These are phyloP conservation scores for Sphaceloma murrayae DNA, from an alignment of 2,329 filamentous ascomycete genomes.

Conservation along the genomic window DNA sequence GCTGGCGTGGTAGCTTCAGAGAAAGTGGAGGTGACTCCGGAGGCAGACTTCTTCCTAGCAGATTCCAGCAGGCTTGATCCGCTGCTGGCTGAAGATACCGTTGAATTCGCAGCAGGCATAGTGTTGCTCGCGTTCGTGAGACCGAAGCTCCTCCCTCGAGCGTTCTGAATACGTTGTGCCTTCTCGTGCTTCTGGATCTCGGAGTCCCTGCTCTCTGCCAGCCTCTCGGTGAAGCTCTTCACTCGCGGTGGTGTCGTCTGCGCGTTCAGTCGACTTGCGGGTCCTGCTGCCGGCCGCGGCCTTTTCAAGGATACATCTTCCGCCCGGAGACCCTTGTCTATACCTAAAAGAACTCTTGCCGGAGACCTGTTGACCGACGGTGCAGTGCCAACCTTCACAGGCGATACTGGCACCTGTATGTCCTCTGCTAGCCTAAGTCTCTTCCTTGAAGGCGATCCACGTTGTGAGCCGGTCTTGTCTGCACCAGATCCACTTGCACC, in stretches of 20 bases:
- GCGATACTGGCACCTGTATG: constrained; percentile 71
- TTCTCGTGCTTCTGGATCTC: constrained; percentile 37
- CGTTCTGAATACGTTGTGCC: constrained; percentile 34
- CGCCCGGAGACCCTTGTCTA: constrained; percentile 76
- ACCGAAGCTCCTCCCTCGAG: constrained; percentile 31
- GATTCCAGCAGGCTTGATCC: constrained; percentile 3
- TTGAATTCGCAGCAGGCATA: neutral
- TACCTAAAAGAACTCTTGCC: constrained; percentile 68
- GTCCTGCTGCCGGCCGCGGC: constrained; percentile 36
- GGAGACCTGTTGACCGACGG: constrained; percentile 57
- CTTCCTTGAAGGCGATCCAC: constrained; percentile 20
- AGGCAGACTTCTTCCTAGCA: constrained; percentile 6
- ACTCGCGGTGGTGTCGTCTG: constrained; percentile 22
- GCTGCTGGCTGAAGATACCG: neutral
- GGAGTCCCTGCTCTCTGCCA: constrained; percentile 54
- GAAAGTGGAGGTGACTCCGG: constrained; percentile 5
- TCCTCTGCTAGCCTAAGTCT: constrained; percentile 22
- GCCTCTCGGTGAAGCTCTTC: constrained; percentile 73
- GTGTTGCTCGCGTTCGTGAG: neutral
- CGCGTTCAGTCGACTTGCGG: constrained; percentile 14
- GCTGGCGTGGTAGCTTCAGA: constrained; percentile 1
- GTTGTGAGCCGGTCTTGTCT: neutral
- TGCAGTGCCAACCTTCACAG: constrained; percentile 42
- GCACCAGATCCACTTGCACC: neutral
- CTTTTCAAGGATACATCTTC: constrained; percentile 77